These are phyloP conservation scores for Alliaria petiolata DNA, from an alignment of 345 rosid genomes.

Conservation along the genomic window DNA sequence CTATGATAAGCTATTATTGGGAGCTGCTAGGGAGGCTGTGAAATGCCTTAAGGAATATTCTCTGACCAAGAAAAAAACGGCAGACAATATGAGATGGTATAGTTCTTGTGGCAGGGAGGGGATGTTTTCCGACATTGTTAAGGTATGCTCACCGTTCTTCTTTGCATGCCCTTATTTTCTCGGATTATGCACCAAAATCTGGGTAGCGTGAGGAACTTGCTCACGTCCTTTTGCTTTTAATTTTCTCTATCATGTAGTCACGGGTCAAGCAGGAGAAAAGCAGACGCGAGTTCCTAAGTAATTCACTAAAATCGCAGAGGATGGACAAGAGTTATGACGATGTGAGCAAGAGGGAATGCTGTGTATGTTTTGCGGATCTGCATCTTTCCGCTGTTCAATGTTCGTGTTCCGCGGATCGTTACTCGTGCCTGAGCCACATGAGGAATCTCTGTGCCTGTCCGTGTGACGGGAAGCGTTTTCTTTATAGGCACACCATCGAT, in stretches of 20 bases:
- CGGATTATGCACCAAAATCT: not conserved
- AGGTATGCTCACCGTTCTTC: constrained; percentile 37
- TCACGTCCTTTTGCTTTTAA: constrained; percentile 1
- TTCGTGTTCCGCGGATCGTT: constrained; percentile 48
- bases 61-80: constrained; percentile 37
- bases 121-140: constrained; percentile 50
- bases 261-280: constrained; percentile 46
- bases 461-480: constrained; percentile 46
- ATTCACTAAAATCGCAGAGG: constrained; percentile 33
- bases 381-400: constrained; percentile 65
- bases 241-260: constrained; percentile 38
- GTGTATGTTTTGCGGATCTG: constrained; percentile 54
- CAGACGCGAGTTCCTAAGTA: constrained; percentile 48
- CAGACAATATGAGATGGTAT: constrained; percentile 45
- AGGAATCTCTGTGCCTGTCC: constrained; percentile 66
- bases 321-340: constrained; percentile 46
- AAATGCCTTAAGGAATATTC: constrained; percentile 50
- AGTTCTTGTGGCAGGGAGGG: constrained; percentile 51
- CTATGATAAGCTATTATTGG: constrained; percentile 58
- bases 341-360: constrained; percentile 50
- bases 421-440: constrained; percentile 54
- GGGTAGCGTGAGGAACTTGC: no score
- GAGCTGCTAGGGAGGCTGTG: constrained; percentile 59
- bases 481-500: constrained; percentile 43
- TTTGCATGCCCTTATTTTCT: not conserved